These are phyloP conservation scores for Nicotiana knightiana DNA, from an alignment of 257 asterid genomes.

Conservation along the genomic window DNA sequence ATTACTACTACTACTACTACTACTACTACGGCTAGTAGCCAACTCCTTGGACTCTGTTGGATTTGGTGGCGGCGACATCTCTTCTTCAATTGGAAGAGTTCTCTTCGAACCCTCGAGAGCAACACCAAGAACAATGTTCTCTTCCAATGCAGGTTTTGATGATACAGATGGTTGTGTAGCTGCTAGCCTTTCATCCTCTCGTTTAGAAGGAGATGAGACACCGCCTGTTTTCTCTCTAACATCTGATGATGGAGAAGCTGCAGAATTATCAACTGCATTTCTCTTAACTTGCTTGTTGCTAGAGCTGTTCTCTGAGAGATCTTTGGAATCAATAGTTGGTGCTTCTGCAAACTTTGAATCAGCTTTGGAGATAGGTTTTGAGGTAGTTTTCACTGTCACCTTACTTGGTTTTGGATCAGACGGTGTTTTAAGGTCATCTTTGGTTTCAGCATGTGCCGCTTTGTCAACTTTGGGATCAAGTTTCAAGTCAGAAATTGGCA, in stretches of 20 bases:
- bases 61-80: constrained; percentile 20
- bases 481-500: constrained; percentile 28
- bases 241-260: constrained; percentile 20
- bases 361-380: constrained; percentile 31
- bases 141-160: constrained; percentile 63
- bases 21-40: constrained; percentile 36
- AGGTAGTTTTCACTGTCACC: constrained; percentile 14
- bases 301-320: constrained; percentile 24
- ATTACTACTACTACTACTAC: constrained; percentile 30
- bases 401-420: constrained; percentile 39
- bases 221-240: constrained; percentile 32
- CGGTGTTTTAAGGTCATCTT: constrained; percentile 33
- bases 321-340: constrained; percentile 22
- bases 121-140: constrained; percentile 92
- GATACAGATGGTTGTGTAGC: constrained; percentile 28
- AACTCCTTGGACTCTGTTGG: constrained; percentile 48
- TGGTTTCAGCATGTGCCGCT: constrained; percentile 27
- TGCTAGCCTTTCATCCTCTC: constrained; percentile 35
- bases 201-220: constrained; percentile 32
- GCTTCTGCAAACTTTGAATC: constrained; percentile 34
- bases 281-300: constrained; percentile 34
- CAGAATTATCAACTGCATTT: constrained; percentile 15
- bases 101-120: constrained; percentile 94
- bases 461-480: constrained; percentile 43
- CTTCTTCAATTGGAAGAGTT: constrained; percentile 92